A percentile compares a stretch with the other conserved stretches of the same genome.
These are phyloP conservation scores for Penicillium aurantiogriseum DNA, from an alignment of 2,329 filamentous ascomycete species.

Conservation along the genomic window DNA sequence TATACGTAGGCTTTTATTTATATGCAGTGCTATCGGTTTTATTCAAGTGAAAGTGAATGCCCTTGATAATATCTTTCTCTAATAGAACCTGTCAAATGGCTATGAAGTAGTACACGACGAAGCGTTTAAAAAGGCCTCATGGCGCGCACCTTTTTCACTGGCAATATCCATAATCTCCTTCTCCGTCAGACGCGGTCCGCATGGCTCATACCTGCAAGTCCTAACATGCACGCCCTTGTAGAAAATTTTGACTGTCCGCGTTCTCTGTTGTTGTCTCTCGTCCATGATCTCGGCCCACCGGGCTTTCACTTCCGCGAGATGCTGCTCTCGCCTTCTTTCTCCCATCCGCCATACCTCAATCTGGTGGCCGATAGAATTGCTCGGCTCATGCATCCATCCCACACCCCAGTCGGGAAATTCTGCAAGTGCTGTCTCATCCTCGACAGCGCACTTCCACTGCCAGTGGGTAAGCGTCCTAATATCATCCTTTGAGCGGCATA, in stretches of 20 bases:
- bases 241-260: conserved; percentile 1
- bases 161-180: neutral
- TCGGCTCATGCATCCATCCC: conserved; percentile 2
- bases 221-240: neutral
- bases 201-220: neutral
- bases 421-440: neutral
- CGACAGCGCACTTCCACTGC: conserved; percentile 21
- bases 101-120: neutral
- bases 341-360: neutral
- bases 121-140: neutral
- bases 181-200: neutral
- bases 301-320: conserved; percentile 6
- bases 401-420: neutral
- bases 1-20: neutral
- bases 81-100: neutral
- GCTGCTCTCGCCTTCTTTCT: conserved; percentile 2
- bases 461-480: conserved; percentile 28
- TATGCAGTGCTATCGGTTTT: neutral
- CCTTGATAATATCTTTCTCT: neutral
- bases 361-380: conserved; percentile 3
- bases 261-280: conserved; percentile 17
- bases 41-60: neutral
- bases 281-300: conserved; percentile 20
- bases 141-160: neutral
- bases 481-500: conserved; percentile 33